Evolutionary conservation across 345 rosid species (phyloP), one percentile per base, ranked within the genome.

Genomic region (Salix exigua): DNA sequence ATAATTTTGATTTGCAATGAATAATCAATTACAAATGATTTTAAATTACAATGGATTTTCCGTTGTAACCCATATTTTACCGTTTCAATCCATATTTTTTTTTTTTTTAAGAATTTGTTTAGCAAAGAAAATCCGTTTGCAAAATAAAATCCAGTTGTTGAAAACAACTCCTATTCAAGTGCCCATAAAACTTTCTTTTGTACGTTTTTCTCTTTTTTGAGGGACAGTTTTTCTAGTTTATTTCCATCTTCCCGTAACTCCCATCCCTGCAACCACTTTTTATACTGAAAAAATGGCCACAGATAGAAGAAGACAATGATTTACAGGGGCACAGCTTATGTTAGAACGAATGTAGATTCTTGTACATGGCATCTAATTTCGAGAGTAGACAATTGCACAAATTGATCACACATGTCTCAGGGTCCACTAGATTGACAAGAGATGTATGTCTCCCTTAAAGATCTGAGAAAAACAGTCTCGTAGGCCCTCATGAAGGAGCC

Each of bases 371-470:
- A 11, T 5, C 2, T 1, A 17, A 33, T 19, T 30, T 50, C n/a
- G 31, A 1, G 12, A 63, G 18, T 35, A 21, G 16, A 44, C 12
- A 30, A 18, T 12, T 38, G 46, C 61, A 48, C 40, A 48, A 2
- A 35, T 35, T 35, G 37, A 35, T 33, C 37, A 35, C 31, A 18
- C 35, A 66, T 26, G 38, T 31, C 31, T 28, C 44, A 18, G 68
- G 72, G 72, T 71, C 75, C 75, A 35, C 71, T 8, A 50, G 75
- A 77, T 71, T 66, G 62, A 66, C 48, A 3, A 38, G 7, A 26
- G 76, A 78, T 72, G 72, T 16, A 58, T 78, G 81, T 78, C 77
- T 38, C 71, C 75, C 55, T 33, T 48, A 14, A 70, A 63, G 44
- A 71, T 50, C 19, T 42, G 48, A 70, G 37, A 35, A 35, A 5